Percentiles rank a stretch among this genome's conserved stretches.
Conservation (phyloP, 257 asterid species). For the Solanum arcanum region DNA sequence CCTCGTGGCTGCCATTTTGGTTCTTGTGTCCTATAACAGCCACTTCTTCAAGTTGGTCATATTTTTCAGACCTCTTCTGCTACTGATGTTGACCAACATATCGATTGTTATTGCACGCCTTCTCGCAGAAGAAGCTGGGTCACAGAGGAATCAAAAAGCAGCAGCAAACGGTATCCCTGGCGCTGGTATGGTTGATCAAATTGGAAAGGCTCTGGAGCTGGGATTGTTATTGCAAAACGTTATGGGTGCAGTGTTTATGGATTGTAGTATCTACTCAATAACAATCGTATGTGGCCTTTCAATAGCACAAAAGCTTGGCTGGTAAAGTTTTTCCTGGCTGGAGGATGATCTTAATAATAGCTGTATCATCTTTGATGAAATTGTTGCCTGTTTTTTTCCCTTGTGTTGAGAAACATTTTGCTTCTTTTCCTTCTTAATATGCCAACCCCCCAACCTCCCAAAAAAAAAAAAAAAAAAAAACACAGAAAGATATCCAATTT, state of each 20-base stretch:
- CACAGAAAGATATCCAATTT: not conserved
- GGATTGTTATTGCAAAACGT: conserved; percentile 39
- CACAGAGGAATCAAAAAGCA: conserved; percentile 10
- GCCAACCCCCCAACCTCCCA: not conserved
- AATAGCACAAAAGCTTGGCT: conserved; percentile 20
- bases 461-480: too few relatives aligned
- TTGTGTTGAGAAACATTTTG: not conserved
- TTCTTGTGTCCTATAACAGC: conserved; percentile 41
- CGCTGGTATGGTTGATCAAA: conserved; percentile 31
- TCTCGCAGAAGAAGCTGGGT: conserved; percentile 18
- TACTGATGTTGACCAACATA: conserved; percentile 55
- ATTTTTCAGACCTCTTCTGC: conserved; percentile 48
- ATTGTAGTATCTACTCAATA: conserved; percentile 49
- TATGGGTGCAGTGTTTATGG: conserved; percentile 55
- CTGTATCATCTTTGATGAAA: not conserved
- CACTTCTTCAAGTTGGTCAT: conserved; percentile 16
- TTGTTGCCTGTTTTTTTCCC: not conserved
- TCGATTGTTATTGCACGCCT: conserved; percentile 39
- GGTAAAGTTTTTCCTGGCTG: conserved; percentile 3
- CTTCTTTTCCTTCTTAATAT: not conserved
- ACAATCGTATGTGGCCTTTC: conserved; percentile 45
- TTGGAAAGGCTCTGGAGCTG: conserved; percentile 49
- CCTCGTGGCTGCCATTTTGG: conserved; percentile 44
- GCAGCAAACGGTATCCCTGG: conserved; percentile 12
- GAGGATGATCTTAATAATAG: not conserved